These are phyloP conservation scores for Cyclocybe cylindracea DNA, from an alignment of 768 basidiomycete genomes.

Conservation along the genomic window DNA sequence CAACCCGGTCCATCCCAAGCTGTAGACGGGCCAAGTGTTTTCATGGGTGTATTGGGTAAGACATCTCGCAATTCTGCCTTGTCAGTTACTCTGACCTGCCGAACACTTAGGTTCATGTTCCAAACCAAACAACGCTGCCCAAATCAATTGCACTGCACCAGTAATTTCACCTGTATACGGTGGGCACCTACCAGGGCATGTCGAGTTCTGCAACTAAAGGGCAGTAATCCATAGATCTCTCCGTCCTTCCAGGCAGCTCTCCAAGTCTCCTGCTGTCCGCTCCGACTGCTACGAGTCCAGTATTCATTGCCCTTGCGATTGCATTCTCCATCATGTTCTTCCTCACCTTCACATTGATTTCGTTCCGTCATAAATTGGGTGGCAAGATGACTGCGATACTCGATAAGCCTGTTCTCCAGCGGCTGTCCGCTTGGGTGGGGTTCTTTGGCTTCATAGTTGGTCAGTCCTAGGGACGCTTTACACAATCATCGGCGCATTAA, in stretches of 20 bases:
- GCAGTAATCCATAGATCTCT: slow-evolving; percentile 48
- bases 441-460: slow-evolving; percentile 77
- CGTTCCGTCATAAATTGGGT: slow-evolving; percentile 65
- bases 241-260: slow-evolving; percentile 56
- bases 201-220: neutral
- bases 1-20: slow-evolving; percentile 28
- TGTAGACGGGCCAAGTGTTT: slow-evolving; percentile 69
- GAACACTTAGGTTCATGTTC: slow-evolving; percentile 65
- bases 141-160: slow-evolving; percentile 56
- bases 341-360: slow-evolving; percentile 61
- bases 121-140: slow-evolving; percentile 46
- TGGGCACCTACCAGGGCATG: slow-evolving; percentile 28
- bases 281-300: slow-evolving; percentile 61
- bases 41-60: slow-evolving; percentile 69
- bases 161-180: slow-evolving; percentile 63
- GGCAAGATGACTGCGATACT: slow-evolving; percentile 48
- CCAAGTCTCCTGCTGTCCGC: slow-evolving; percentile 58
- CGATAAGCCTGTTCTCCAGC: slow-evolving; percentile 60
- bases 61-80: neutral
- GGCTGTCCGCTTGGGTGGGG: slow-evolving; percentile 71
- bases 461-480: slow-evolving; percentile 24
- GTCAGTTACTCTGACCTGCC: slow-evolving; percentile 3
- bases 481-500: neutral
- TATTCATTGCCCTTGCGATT: slow-evolving; percentile 63
- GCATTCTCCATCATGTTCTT: slow-evolving; percentile 63